Evolutionary conservation across 371 early-diverging fungal species (phyloP), one percentile per base, ranked within the genome.

Genomic region (Smittium culicis): DNA sequence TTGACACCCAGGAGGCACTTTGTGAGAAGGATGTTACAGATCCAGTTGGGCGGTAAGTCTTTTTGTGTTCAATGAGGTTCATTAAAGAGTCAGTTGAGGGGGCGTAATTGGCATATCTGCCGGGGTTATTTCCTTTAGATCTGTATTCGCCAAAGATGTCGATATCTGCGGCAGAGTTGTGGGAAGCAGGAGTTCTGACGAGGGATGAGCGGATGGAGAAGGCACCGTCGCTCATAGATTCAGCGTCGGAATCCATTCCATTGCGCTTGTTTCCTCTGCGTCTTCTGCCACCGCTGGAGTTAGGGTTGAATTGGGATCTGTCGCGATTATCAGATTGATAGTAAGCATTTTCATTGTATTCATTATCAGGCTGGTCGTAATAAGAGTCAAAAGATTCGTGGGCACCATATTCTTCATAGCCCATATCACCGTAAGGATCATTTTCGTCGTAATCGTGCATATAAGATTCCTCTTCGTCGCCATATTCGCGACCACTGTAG

Each of bases 51-150:
- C 78, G 74, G 60, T 78, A 81, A 28, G 81, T 81, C 62, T 86
- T 83, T 64, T 84, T 85, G 74, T 79, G 85, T 71, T 88, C 88
- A 24, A 90, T 72, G 33, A 87, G 71, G n/a, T 87, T 84, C 24
- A 86, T 74, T 67, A 88, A 79, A 1, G 89, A 87, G 54, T 87
- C 90, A 24, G 87, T 83, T 0, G 90, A 88, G 0, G 88, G 83
- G 0, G 88, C 86, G 64, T 83, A 87, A 0, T 81, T 81, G 59
- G 82, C 86, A 67, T 90, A 90, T 60, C 89, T 81, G 17, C 85
- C 83, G 54, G 86, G 86, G 20, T 85, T 86, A 27, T 78, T 75
- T 5, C 68, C 64, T 29, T 70, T 77, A 34, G 66, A 56, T 30
- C 83, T 82, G 54, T 83, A 79, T 0, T 83, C 73, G 54, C 85